Conservation (phyloP, 169 alveolate species). For the Fabrea salina region DNA sequence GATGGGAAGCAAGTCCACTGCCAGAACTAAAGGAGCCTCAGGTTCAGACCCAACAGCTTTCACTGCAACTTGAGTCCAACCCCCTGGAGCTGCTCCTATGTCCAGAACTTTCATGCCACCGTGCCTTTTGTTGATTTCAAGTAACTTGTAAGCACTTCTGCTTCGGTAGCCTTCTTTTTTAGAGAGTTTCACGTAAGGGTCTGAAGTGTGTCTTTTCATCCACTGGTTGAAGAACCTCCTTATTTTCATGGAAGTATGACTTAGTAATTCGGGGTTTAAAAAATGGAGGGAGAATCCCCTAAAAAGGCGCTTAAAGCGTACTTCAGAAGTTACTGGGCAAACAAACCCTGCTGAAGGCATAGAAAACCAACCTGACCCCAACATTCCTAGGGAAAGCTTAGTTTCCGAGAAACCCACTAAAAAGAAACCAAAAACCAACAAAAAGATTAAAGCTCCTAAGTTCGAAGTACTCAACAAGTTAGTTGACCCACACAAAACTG, state of each 20-base stretch:
- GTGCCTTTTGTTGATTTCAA: constrained; percentile 52
- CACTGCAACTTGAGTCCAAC: constrained; percentile 67
- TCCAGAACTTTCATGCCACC: constrained; percentile 49
- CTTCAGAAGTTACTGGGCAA: too few species aligned
- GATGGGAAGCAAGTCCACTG: constrained; percentile 21
- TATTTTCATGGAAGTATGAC: not conserved
- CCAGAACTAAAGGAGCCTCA: not conserved
- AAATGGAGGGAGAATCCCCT: too few species aligned
- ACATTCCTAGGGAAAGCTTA: too few species aligned
- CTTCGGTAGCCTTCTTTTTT: constrained; percentile 39
- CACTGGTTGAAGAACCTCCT: not conserved
- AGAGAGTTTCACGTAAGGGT: constrained; percentile 14
- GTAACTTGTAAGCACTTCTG: constrained; percentile 68
- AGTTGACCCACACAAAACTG: not conserved
- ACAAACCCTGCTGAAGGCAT: too few species aligned
- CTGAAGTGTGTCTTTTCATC: constrained; percentile 16
- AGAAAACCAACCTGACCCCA: too few species aligned
- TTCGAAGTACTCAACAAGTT: not conserved
- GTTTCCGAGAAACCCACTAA: too few species aligned
- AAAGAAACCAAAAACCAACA: not conserved
- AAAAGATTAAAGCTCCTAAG: not conserved
- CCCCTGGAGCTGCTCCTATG: constrained; percentile 79
- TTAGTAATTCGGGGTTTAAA: too few species aligned
- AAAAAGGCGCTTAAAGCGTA: too few species aligned
- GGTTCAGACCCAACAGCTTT: not conserved